Percentiles rank a stretch among this genome's conserved stretches.
phyloP scores from a whole-genome alignment of 352 stramenopile genomes.

The Phytophthora pluvialis region DNA sequence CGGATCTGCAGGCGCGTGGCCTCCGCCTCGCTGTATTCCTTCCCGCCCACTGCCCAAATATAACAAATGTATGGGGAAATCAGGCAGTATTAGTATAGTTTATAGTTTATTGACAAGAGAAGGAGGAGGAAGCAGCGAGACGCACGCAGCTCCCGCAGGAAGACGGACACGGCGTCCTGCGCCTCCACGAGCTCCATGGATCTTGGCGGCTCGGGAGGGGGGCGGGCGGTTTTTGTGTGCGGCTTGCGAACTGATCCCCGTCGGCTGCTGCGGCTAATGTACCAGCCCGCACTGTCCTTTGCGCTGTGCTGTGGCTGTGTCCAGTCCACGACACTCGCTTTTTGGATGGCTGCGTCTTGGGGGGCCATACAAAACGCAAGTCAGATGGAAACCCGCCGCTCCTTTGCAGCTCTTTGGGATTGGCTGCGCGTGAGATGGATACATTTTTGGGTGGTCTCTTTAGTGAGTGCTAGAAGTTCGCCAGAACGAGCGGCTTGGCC shows the following conservation, averaged over 20 bases:
- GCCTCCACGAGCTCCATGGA: constrained; percentile 38
- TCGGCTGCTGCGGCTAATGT: not conserved
- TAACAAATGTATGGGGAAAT: constrained; percentile 1
- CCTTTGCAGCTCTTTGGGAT: constrained; percentile 30
- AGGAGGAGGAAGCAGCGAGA: not conserved
- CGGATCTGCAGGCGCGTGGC: constrained; percentile 70
- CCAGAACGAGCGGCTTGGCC: constrained; percentile 12
- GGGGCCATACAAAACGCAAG: constrained; percentile 30
- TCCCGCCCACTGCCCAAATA: constrained; percentile 52
- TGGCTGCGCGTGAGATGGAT: constrained; percentile 42
- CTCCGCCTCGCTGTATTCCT: constrained; percentile 66
- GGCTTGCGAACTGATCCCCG: constrained; percentile 31
- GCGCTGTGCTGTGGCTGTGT: constrained; percentile 11
- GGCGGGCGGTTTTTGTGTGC: constrained; percentile 8
- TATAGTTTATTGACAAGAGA: not conserved
- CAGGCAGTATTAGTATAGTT: not conserved
- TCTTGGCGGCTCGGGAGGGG: constrained; percentile 1
- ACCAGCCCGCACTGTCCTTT: constrained; percentile 10
- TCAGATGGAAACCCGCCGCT: constrained; percentile 16
- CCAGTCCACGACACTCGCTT: constrained; percentile 26
- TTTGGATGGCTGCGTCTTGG: constrained; percentile 21
- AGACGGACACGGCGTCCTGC: constrained; percentile 42
- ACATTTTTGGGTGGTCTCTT: constrained; percentile 22
- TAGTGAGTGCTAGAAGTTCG: constrained; percentile 20
- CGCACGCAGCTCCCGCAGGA: constrained; percentile 59